A percentile compares a stretch with the other conserved stretches of the same genome.
Conservation (phyloP, 2,329 filamentous ascomycete species). For the Myriosclerotinia curreyana region DNA sequence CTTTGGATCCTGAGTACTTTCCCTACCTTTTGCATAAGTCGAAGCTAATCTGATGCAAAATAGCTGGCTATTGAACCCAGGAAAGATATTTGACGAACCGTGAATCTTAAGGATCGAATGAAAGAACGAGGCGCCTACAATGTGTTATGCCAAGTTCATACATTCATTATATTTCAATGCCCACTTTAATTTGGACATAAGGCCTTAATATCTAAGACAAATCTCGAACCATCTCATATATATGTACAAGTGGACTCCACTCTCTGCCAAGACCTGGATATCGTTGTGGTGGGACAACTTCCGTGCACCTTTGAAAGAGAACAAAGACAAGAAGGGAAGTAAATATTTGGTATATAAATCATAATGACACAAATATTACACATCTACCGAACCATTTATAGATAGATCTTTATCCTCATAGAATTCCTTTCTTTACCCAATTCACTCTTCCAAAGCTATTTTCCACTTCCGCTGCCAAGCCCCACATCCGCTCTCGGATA, state of each 20-base stretch:
- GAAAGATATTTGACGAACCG: slow-evolving; percentile 28
- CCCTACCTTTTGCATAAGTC: neutral
- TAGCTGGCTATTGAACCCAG: slow-evolving; percentile 78
- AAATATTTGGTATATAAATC: neutral
- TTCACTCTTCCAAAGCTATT: too few relatives aligned
- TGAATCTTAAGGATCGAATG: neutral
- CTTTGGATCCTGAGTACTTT: slow-evolving; percentile 64
- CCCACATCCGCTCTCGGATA: slow-evolving; percentile 8
- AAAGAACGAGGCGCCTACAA: neutral
- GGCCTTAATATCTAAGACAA: too few relatives aligned
- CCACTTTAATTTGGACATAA: too few relatives aligned
- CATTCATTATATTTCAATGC: too few relatives aligned
- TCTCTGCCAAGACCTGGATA: neutral
- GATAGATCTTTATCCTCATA: too few relatives aligned
- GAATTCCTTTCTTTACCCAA: too few relatives aligned
- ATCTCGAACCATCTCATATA: too few relatives aligned
- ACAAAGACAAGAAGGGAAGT: neutral
- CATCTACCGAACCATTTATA: neutral
- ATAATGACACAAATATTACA: neutral
- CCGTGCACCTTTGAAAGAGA: neutral
- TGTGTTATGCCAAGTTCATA: too few relatives aligned
- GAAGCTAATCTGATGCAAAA: neutral
- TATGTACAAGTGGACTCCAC: neutral
- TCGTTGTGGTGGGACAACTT: neutral
- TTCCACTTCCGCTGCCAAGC: neutral